Evolutionary conservation across 2,329 filamentous ascomycete genomes (phyloP).

Genomic region (Penicillium sp.): DNA sequence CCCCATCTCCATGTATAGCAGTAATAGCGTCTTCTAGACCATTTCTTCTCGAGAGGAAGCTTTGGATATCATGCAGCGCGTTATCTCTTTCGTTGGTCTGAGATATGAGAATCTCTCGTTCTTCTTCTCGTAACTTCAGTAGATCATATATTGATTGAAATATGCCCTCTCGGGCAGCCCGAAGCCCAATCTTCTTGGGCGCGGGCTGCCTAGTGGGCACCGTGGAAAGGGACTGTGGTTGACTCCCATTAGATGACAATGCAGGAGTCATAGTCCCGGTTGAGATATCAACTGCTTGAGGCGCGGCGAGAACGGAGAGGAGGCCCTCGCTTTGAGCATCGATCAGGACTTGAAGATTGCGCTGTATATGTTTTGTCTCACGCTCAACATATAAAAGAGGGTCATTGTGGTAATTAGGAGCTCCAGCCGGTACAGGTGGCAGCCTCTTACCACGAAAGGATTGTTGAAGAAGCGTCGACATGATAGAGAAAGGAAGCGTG

Average conservation of each 20-base stretch:
- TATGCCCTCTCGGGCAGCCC: constrained; percentile 55
- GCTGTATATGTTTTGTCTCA: constrained; percentile 54
- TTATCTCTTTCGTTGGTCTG: constrained; percentile 46
- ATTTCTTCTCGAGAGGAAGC: constrained; percentile 49
- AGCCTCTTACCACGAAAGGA: constrained; percentile 25
- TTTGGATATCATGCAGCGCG: constrained; percentile 51
- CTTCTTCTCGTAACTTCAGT: constrained; percentile 55
- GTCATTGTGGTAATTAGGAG: constrained; percentile 35
- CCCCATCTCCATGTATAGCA: constrained; percentile 47
- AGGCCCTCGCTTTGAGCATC: constrained; percentile 61
- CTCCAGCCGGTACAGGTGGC: constrained; percentile 29
- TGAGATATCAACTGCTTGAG: constrained; percentile 44
- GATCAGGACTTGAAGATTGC: constrained; percentile 57
- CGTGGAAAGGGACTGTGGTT: constrained; percentile 34
- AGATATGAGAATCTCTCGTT: constrained; percentile 49
- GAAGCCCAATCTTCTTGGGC: constrained; percentile 50
- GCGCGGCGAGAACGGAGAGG: constrained; percentile 46
- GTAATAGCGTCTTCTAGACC: constrained; percentile 52
- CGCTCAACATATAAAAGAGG: constrained; percentile 52
- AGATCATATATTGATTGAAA: constrained; percentile 56
- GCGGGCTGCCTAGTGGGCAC: constrained; percentile 40
- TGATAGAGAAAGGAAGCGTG: constrained; percentile 11
- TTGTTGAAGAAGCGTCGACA: constrained; percentile 31
- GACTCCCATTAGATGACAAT: constrained; percentile 24
- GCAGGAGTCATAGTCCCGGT: constrained; percentile 44